phyloP scores from a whole-genome alignment of 495 filamentous ascomycete species.

The Glonium stellatum region DNA sequence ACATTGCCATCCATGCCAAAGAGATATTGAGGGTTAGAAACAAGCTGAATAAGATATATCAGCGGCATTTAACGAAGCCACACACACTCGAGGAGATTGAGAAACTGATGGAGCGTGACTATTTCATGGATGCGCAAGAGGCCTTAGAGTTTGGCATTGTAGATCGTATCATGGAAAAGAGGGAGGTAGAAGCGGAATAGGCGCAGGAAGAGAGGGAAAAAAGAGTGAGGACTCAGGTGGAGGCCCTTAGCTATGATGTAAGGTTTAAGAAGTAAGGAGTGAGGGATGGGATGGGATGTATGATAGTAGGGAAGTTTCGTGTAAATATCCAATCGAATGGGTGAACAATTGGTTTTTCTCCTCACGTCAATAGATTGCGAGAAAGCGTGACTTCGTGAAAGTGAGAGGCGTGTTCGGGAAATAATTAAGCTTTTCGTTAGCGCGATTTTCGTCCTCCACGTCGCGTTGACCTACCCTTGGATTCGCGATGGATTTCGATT shows the following conservation, averaged over 20 bases:
- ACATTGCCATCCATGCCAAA: conserved; percentile 94
- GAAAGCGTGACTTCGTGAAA: background rate
- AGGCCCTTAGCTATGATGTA: too few relatives aligned
- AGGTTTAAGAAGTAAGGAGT: too few relatives aligned
- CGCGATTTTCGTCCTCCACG: background rate
- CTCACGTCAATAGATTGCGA: too few relatives aligned
- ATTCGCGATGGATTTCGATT: background rate
- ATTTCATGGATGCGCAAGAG: conserved; percentile 83
- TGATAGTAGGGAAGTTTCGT: background rate
- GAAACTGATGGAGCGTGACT: conserved; percentile 92
- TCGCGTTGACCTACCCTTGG: background rate
- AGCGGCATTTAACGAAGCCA: conserved; percentile 73
- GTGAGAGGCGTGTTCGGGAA: background rate
- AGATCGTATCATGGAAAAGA: conserved; percentile 72
- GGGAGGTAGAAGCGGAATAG: conserved; percentile 38
- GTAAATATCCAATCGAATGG: background rate
- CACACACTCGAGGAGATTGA: conserved; percentile 74
- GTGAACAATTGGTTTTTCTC: too few relatives aligned
- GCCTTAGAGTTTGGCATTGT: conserved; percentile 84
- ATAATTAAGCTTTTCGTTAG: background rate
- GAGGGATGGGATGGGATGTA: too few relatives aligned
- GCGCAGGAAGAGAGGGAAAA: conserved; percentile 11
- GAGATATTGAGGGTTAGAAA: conserved; percentile 84
- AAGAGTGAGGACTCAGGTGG: background rate
- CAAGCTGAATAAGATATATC: conserved; percentile 85